Base-by-base conservation (phyloP, 345 rosid genomes). In the Citrus inodora region DNA sequence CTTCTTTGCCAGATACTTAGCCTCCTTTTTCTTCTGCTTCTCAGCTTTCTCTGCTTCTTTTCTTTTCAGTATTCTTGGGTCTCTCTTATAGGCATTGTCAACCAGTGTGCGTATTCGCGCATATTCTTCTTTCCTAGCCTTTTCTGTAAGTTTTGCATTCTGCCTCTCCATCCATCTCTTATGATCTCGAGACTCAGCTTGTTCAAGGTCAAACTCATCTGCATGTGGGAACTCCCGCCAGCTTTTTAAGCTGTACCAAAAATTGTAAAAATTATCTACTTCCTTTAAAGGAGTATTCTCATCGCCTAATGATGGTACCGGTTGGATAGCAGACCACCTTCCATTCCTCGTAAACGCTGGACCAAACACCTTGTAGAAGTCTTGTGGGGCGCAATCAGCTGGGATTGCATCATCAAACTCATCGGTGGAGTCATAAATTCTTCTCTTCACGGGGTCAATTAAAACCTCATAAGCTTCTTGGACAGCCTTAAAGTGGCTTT, bases 81-180 rank as follows among this genome's bases (percentile, higher is more conserved):
- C 99, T 82, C 91, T 93, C 79, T 82, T 90, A 80, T 97, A 93
- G 1, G 99, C 98, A 85, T 92, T 94, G 85, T 92, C 99, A 74
- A 97, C 94, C 79, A 97, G 99, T 21, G 89, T 66, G 22, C 98
- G 93, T 25, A 97, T 79, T 27, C 99, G 83, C 46, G 84, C 97
- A 88, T 94, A 92, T 70, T 97, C 99, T 86, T 97, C 98, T 86
- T 92, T 97, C 78, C 98, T 89, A 53, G 97, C 98, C 85, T 89
- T 94, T 61, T 86, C 99, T 2, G 98, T 74, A 9, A 88, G 89
- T 78, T 90, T 94, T 5, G 92, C 91, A 83, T 97, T 97, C 88
- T 97, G 98, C 89, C 97, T 93, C 89, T 97, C 99, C 98, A 97
- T 94, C 99, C 99, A 97, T 82, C 99, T 94, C 85, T 80, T 92